phyloP scores from a whole-genome alignment of 176 grass and related monocot species.

The Eremochloa ophiuroides region DNA sequence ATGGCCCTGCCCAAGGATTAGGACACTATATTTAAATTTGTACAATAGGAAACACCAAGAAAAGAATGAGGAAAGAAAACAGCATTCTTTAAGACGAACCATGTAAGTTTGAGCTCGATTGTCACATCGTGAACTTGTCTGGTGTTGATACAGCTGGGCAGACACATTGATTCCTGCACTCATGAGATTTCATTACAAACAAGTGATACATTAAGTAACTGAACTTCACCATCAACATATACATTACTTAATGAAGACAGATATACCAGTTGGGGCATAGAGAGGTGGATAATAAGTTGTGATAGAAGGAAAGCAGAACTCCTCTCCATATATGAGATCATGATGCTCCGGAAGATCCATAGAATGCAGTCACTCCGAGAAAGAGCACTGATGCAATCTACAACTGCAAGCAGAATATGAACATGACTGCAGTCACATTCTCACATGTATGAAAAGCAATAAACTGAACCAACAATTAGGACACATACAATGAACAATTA shows the following conservation, averaged over 20 bases:
- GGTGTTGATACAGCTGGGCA: conserved; percentile 53
- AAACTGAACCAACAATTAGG: not conserved
- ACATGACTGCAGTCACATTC: not conserved
- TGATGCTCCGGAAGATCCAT: conserved; percentile 36
- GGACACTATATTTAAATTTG: not conserved
- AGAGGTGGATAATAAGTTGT: conserved; percentile 36
- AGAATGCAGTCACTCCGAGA: conserved; percentile 1
- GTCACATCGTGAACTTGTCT: conserved; percentile 41
- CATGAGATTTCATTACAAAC: not conserved
- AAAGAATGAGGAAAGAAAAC: not conserved
- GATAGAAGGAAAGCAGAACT: conserved; percentile 35
- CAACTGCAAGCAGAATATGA: not conserved
- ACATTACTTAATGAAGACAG: conserved; percentile 15
- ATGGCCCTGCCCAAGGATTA: conserved; percentile 37
- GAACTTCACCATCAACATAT: conserved; percentile 10
- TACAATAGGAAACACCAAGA: not conserved
- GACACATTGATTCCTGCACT: conserved; percentile 40
- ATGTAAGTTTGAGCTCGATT: conserved; percentile 45
- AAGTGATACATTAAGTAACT: not conserved
- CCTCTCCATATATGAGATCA: conserved; percentile 53
- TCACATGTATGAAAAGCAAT: not conserved
- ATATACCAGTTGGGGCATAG: conserved; percentile 41
- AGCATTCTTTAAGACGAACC: conserved; percentile 35
- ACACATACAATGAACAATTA: not conserved
- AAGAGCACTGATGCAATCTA: not conserved